Percentiles rank a stretch among this genome's conserved stretches.
These are phyloP conservation scores for Podospora fimiseda DNA, from an alignment of 495 filamentous ascomycete species.

Conservation along the genomic window DNA sequence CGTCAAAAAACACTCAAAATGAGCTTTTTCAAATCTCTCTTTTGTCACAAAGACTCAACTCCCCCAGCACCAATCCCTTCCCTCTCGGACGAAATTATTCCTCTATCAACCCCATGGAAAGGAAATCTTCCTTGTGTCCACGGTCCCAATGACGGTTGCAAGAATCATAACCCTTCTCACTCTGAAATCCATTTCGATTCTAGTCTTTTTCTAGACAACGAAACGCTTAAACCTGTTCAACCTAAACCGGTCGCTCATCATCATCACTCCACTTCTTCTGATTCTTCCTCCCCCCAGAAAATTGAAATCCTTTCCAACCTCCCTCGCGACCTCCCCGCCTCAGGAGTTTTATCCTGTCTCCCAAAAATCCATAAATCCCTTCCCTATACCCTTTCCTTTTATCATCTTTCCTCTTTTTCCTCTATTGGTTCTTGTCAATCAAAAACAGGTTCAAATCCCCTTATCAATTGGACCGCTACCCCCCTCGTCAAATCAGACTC, in stretches of 20 bases:
- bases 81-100: conserved; percentile 1
- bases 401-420: conserved; percentile 8
- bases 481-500: conserved; percentile 7
- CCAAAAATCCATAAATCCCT: conserved; percentile 20
- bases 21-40: background rate
- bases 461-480: conserved; percentile 4
- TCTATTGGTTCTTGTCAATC: background rate
- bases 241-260: conserved; percentile 11
- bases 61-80: conserved; percentile 2
- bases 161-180: conserved; percentile 21
- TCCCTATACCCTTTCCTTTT: conserved; percentile 19
- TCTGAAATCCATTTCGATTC: conserved; percentile 17
- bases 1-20: background rate
- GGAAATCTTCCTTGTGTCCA: conserved; percentile 28
- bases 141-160: conserved; percentile 23
- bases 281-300: conserved; percentile 8
- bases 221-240: background rate
- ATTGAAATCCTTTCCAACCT: conserved; percentile 14
- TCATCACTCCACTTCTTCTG: background rate
- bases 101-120: conserved; percentile 14
- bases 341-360: conserved; percentile 13
- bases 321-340: conserved; percentile 3
- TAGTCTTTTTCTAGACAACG: conserved; percentile 6
- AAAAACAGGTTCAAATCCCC: conserved; percentile 7
- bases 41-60: background rate